Conservation (phyloP, 345 rosid genomes). For the Gossypium anomalum region DNA sequence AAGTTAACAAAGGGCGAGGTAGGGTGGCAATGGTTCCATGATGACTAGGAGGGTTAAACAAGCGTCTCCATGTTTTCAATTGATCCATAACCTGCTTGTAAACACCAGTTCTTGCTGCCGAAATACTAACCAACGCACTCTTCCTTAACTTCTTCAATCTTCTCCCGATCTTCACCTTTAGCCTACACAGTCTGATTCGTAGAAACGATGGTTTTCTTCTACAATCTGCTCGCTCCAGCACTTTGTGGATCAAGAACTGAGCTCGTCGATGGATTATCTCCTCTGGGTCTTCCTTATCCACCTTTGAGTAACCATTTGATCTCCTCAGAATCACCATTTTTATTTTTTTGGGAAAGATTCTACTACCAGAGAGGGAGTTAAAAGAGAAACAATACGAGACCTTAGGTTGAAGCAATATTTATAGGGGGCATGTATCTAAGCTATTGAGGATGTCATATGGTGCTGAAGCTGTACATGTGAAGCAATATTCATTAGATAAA, state of each 20-base stretch:
- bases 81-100: slow-evolving; percentile 27
- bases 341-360: background rate
- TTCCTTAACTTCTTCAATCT: slow-evolving; percentile 58
- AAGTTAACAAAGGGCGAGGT: slow-evolving; percentile 29
- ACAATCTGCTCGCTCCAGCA: slow-evolving; percentile 41
- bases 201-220: slow-evolving; percentile 38
- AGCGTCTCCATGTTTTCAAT: slow-evolving; percentile 32
- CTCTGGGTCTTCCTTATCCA: slow-evolving; percentile 69
- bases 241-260: slow-evolving; percentile 83
- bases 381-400: background rate
- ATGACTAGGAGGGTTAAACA: slow-evolving; percentile 26
- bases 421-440: slow-evolving; percentile 18
- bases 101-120: slow-evolving; percentile 26
- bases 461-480: slow-evolving; percentile 42
- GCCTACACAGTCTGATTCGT: slow-evolving; percentile 42
- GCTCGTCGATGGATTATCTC: slow-evolving; percentile 55
- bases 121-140: slow-evolving; percentile 27
- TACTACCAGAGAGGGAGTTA: background rate
- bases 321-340: slow-evolving; percentile 36
- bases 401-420: slow-evolving; percentile 24
- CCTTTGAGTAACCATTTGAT: slow-evolving; percentile 45
- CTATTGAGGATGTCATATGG: slow-evolving; percentile 7
- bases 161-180: slow-evolving; percentile 60
- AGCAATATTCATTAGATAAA: slow-evolving; percentile 21
- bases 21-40: slow-evolving; percentile 33